phyloP scores from a whole-genome alignment of 2,329 filamentous ascomycete species.

The Neocucurbitaria cava region DNA sequence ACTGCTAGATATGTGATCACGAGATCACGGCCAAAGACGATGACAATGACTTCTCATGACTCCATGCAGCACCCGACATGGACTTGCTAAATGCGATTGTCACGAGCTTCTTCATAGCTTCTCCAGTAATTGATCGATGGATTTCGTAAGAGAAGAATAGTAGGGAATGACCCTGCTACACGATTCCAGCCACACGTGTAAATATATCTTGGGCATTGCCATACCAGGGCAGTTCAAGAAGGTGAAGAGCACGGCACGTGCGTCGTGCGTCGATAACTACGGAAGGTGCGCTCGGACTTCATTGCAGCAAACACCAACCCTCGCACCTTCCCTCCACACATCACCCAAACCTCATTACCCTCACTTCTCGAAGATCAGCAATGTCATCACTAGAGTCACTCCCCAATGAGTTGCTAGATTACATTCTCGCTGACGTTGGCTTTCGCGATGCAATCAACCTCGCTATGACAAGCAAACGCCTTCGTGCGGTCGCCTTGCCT shows the following conservation, averaged over 20 bases:
- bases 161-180: background rate
- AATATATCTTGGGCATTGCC: too few relatives aligned
- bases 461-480: background rate
- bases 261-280: too few relatives aligned
- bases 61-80: background rate
- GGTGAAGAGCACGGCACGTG: background rate
- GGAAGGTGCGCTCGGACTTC: constrained; percentile 1
- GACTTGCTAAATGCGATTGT: background rate
- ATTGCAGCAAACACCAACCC: background rate
- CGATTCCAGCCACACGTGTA: background rate
- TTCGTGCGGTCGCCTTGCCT: background rate
- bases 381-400: background rate
- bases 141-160: background rate
- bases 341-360: background rate
- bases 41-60: background rate
- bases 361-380: background rate
- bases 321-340: background rate
- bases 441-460: background rate
- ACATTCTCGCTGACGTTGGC: background rate
- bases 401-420: constrained; percentile 3
- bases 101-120: background rate
- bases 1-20: constrained; percentile 1
- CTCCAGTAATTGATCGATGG: too few relatives aligned
- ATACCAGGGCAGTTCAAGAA: background rate
- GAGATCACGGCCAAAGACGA: constrained; percentile 3